Evolutionary conservation across 2,329 filamentous ascomycete species (phyloP), one percentile per base, ranked within the genome.

Genomic region (Aspergillus sp.): DNA sequence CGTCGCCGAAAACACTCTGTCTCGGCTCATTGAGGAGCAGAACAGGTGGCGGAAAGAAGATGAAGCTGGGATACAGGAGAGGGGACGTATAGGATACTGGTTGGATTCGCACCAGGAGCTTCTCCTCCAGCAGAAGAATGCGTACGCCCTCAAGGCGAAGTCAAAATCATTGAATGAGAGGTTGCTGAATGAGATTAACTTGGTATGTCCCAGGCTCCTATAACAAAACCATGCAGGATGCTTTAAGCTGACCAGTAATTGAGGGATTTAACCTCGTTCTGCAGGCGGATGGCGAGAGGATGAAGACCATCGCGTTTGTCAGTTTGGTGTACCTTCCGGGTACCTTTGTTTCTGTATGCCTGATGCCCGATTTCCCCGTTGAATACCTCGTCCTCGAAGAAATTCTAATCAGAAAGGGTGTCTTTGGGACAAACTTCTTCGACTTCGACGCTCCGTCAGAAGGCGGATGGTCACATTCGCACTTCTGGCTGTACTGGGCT

Each of bases 341-440:
- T 55, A 70, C 66, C 1, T 71, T 68, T 58, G 63, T 68, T 14
- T 67, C 66, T 55, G 68, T 68, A 60, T 61, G 23, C n/a, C 5
- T 19, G 9, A 43, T 12, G 19, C 12, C 2, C 7, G 6, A 19
- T 43, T 6, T 17, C 25, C n/a, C 40, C 1, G 1, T 15, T 15
- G 15, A 1, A n/a, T 33, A 9, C 15, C 33, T 27, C 14, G 25
- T 4, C 19, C 39, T 39, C 15, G 7, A 23, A 14, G 27, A 12
- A 31, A 31, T 3, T 6, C 14, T 35, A 15, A 47, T 1, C 3
- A 35, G 8, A 3, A 21, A 70, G 67, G 66, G 66, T 23, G 51
- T 74, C 33, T 74, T 73, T 59, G 70, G 72, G 14, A 73, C 68
- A 45, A 70, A 68, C 15, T 75, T 75, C 55, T 74, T 74, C 58